Evolutionary conservation across 768 basidiomycete genomes (phyloP), one percentile per base, ranked within the genome.

Genomic region (Amanita polypyramis): DNA sequence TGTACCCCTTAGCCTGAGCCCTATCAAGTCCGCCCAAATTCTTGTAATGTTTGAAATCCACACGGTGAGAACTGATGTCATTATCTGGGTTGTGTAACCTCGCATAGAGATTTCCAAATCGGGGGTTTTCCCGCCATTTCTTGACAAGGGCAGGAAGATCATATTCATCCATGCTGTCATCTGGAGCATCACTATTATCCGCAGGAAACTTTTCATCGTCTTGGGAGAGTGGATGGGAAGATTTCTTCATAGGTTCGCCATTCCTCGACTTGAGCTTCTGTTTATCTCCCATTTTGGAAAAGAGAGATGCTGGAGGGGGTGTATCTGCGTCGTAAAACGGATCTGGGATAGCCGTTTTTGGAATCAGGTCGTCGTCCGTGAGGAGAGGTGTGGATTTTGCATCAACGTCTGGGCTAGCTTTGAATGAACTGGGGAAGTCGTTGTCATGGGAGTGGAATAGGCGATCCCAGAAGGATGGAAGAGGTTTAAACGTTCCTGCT

Each of bases 401-500:
- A 20, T 43, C 42, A 15, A 43, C 1, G 15, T 32, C 14, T 11
- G 20, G 19, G 21, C 21, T 33, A 15, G 20, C 17, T 23, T 45
- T 8, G 20, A 34, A 35, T 20, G 34, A 23, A 45, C 7, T n/a
- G 30, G 3, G 29, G n/a, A 29, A 30, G n/a, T n/a, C 10, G 19
- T 27, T 27, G n/a, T 17, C 8, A 30, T 1, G 42, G 20, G 38
- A 36, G 44, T 41, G 49, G 51, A 80, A 72, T 15, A 75, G 45
- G 30, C 70, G 70, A 10, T 74, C 69, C 78, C 79, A 82, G 44
- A 76, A 62, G 0, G 76, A 72, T 0, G 62, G 59, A n/a, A 69
- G 57, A 4, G 82, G 81, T 25, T 63, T 62, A 65, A 82, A 84
- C 0, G 61, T 67, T 1, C 82, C 82, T 3, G 80, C 75, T 25